Percentiles rank a stretch among this genome's conserved stretches.
phyloP scores from a whole-genome alignment of 306 rosid genomes.

The Acacia crassicarpa region DNA sequence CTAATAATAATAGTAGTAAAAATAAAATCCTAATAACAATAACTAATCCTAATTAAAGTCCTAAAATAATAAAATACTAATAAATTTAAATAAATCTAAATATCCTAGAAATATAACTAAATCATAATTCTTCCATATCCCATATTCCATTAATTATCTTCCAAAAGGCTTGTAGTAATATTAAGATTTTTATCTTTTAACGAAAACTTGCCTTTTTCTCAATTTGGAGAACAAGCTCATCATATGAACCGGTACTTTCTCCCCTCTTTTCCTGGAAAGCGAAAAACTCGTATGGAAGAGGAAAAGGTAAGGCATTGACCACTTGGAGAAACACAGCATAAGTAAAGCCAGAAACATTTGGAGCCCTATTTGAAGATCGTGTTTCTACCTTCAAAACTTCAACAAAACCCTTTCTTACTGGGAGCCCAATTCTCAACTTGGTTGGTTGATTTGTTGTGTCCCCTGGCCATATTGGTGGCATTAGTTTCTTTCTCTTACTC shows the following conservation, averaged over 20 bases:
- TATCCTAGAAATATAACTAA: too few species aligned
- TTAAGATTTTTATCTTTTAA: too few species aligned
- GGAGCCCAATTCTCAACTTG: slow-evolving; percentile 43
- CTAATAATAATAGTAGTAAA: too few species aligned
- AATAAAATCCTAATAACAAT: too few species aligned
- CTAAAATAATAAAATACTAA: too few species aligned
- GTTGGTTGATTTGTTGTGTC: slow-evolving; percentile 11
- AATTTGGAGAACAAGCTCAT: slow-evolving; percentile 23
- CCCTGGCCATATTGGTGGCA: slow-evolving; percentile 45
- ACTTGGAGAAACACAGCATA: slow-evolving; percentile 33
- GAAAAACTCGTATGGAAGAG: slow-evolving; percentile 24
- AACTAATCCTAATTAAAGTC: too few species aligned
- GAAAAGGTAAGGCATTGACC: slow-evolving; percentile 25
- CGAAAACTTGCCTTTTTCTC: slow-evolving; percentile 11
- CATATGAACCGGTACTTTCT: slow-evolving; percentile 17
- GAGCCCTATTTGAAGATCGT: neutral
- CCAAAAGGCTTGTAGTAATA: too few species aligned
- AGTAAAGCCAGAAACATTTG: slow-evolving; percentile 31
- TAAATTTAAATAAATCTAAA: too few species aligned
- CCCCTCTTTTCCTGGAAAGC: neutral
- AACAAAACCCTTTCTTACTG: slow-evolving; percentile 12
- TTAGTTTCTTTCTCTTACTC: neutral
- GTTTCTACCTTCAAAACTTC: slow-evolving; percentile 26
- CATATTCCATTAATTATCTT: too few species aligned
- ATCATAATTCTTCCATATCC: too few species aligned